A percentile compares a stretch with the other conserved stretches of the same genome.
Conservation (phyloP, 495 filamentous ascomycete species). For the Aspergillus cavernicola region DNA sequence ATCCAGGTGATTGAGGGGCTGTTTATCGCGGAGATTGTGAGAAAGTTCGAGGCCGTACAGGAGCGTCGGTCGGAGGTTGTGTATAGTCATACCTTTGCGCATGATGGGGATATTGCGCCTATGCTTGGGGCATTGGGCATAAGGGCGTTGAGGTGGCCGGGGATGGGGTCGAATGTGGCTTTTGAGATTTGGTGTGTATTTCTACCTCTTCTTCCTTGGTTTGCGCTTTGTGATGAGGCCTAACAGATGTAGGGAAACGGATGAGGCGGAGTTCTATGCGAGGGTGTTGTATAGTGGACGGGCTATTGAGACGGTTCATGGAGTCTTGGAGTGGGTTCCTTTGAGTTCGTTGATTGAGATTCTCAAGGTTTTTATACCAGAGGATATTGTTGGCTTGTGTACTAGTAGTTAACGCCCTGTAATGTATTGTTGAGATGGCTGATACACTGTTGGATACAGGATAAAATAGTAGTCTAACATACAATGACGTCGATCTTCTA, state of each 20-base stretch:
- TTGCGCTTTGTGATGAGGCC: not conserved
- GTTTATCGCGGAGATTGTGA: slow-evolving; percentile 40
- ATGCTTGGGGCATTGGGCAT: slow-evolving; percentile 31
- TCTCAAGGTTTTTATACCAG: slow-evolving; percentile 25
- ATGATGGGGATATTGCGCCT: slow-evolving; percentile 35
- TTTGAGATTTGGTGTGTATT: slow-evolving; percentile 32
- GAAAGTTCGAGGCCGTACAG: slow-evolving; percentile 29
- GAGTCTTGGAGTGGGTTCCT: slow-evolving; percentile 35
- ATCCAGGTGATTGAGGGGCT: slow-evolving; percentile 40
- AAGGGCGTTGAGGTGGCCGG: slow-evolving; percentile 30
- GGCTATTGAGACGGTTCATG: slow-evolving; percentile 29
- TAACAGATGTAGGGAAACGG: slow-evolving; percentile 23
- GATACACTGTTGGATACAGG: too few relatives aligned
- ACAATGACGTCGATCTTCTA: too few relatives aligned
- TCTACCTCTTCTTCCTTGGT: not conserved
- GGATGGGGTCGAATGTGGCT: slow-evolving; percentile 34
- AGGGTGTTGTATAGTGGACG: slow-evolving; percentile 42
- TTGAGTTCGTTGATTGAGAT: slow-evolving; percentile 23
- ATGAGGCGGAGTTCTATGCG: slow-evolving; percentile 23
- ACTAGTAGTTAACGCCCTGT: not conserved
- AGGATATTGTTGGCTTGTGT: slow-evolving; percentile 32
- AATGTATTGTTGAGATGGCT: not conserved
- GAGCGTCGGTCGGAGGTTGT: slow-evolving; percentile 19
- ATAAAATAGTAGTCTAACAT: too few relatives aligned
- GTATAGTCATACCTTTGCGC: slow-evolving; percentile 34